Evolutionary conservation across 768 basidiomycete species (phyloP).

Genomic region (Sarcomyxa edulis): DNA sequence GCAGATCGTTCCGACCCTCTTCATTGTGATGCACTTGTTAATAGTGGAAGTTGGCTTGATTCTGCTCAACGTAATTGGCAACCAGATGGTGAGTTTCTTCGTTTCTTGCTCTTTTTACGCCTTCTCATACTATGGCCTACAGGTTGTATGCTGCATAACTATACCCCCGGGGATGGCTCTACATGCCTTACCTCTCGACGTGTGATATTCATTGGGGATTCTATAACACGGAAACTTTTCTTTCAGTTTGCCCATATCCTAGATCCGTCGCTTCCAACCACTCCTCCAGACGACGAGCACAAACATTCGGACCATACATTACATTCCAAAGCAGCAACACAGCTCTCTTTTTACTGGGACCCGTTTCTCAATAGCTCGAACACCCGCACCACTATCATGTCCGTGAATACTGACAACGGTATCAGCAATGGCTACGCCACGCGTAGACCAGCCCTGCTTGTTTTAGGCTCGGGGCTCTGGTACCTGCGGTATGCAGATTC

Average conservation of each 20-base stretch:
- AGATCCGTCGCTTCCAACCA: conserved; percentile 50
- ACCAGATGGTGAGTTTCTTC: conserved; percentile 59
- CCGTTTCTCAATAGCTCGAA: conserved; percentile 76
- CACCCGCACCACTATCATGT: conserved; percentile 39
- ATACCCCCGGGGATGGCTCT: conserved; percentile 47
- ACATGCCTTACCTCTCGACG: conserved; percentile 53
- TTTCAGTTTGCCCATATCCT: conserved; percentile 64
- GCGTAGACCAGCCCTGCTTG: conserved; percentile 54
- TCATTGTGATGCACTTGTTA: conserved; percentile 68
- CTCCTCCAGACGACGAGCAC: conserved; percentile 46
- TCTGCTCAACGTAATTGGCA: conserved; percentile 70
- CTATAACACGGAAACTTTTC: conserved; percentile 73
- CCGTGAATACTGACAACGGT: conserved; percentile 7
- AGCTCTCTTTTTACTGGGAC: conserved; percentile 74
- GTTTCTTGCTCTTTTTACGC: background rate
- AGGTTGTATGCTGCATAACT: conserved; percentile 81
- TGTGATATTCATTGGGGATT: conserved; percentile 82
- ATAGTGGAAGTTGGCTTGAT: conserved; percentile 77
- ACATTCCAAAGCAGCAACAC: conserved; percentile 36
- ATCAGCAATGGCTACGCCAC: background rate
- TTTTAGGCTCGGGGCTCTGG: conserved; percentile 87
- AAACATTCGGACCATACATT: conserved; percentile 68
- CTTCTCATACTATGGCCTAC: conserved; percentile 4
- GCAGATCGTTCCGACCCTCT: conserved; percentile 69
- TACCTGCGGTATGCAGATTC: conserved; percentile 70